Evolutionary conservation across 495 filamentous ascomycete genomes (phyloP).

Genomic region (Neurospora sp.): DNA sequence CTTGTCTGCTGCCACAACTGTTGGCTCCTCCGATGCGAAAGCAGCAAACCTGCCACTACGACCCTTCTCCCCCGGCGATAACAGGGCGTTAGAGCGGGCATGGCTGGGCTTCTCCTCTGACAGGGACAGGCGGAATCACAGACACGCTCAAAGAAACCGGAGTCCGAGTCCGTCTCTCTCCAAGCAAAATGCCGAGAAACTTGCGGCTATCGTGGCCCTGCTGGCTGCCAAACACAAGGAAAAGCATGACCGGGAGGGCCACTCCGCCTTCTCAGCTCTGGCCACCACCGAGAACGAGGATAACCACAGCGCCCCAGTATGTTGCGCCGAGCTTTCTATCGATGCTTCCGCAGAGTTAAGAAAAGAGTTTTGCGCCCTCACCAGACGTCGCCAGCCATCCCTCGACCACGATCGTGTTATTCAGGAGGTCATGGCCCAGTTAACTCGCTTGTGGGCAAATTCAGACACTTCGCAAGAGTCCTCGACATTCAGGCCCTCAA

Average conservation of each 20-base stretch:
- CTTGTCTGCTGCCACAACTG: constrained; percentile 53
- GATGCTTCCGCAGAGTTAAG: constrained; percentile 34
- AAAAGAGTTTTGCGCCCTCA: constrained; percentile 34
- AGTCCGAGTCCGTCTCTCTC: constrained; percentile 22
- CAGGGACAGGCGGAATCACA: constrained; percentile 31
- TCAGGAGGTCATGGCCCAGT: constrained; percentile 32
- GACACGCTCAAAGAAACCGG: constrained; percentile 18
- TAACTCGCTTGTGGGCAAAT: constrained; percentile 13
- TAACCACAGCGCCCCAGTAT: constrained; percentile 15
- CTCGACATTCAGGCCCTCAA: not conserved
- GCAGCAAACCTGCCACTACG: constrained; percentile 47
- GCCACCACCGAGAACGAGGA: not conserved
- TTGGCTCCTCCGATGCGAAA: constrained; percentile 39
- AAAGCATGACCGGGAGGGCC: constrained; percentile 22
- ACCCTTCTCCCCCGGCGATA: constrained; percentile 71
- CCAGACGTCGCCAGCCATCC: constrained; percentile 24
- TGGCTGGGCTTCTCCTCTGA: constrained; percentile 50
- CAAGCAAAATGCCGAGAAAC: constrained; percentile 26
- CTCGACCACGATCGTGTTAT: constrained; percentile 30
- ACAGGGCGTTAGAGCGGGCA: constrained; percentile 59
- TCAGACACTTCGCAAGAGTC: constrained; percentile 1
- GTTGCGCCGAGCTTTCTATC: constrained; percentile 31
- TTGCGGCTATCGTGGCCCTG: constrained; percentile 36
- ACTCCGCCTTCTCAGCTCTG: constrained; percentile 13
- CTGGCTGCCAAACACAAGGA: constrained; percentile 25